Percentiles rank a stretch among this genome's conserved stretches.
Conservation (phyloP, 2,329 filamentous ascomycete species). For the Claviceps sp. region DNA sequence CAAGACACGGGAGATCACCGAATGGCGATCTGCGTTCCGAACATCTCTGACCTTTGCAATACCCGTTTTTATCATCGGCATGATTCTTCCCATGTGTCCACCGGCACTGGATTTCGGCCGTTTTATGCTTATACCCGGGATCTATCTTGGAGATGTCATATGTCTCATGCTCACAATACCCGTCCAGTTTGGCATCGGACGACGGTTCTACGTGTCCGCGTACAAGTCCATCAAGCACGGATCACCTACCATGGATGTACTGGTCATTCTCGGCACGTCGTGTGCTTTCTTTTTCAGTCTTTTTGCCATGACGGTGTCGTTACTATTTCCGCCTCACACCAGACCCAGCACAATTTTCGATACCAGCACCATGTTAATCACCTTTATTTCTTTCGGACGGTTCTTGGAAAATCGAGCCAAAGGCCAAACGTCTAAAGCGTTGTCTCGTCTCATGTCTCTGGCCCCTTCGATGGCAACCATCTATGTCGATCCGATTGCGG, state of each 20-base stretch:
- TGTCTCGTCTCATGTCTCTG: constrained; percentile 89
- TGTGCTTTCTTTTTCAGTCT: constrained; percentile 94
- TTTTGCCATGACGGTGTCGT: constrained; percentile 71
- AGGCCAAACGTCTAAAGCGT: constrained; percentile 86
- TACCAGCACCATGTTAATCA: constrained; percentile 96
- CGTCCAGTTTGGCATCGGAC: constrained; percentile 92
- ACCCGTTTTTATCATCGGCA: constrained; percentile 83
- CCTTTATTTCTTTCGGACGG: constrained; percentile 81
- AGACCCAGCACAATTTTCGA: constrained; percentile 87
- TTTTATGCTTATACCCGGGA: constrained; percentile 51
- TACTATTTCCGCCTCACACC: constrained; percentile 60
- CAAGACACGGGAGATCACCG: constrained; percentile 90
- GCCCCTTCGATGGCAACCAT: constrained; percentile 96
- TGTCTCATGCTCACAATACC: constrained; percentile 79
- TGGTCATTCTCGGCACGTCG: constrained; percentile 87
- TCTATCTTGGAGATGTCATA: constrained; percentile 79
- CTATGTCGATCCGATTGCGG: constrained; percentile 86
- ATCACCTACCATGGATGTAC: constrained; percentile 93
- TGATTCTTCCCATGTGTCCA: constrained; percentile 82
- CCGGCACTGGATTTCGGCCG: constrained; percentile 65
- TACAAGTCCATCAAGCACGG: constrained; percentile 84
- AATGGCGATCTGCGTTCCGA: constrained; percentile 75
- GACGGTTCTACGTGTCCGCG: constrained; percentile 85
- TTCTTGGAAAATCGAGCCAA: constrained; percentile 92
- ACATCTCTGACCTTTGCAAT: constrained; percentile 70